These are phyloP conservation scores for Helotiales sp. DNA, from an alignment of 2,329 filamentous ascomycete genomes.

Conservation along the genomic window DNA sequence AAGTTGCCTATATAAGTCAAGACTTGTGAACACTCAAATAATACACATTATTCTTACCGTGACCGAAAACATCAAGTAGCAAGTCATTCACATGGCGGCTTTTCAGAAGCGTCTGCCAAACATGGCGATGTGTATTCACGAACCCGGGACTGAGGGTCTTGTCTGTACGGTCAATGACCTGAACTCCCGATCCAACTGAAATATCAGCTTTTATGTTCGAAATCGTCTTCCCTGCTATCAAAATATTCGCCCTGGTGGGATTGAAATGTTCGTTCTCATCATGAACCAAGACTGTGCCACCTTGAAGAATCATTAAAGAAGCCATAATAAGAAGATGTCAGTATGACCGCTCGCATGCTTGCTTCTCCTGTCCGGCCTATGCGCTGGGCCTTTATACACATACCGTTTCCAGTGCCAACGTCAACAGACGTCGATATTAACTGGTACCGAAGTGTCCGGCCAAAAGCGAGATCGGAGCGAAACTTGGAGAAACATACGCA, in stretches of 20 bases:
- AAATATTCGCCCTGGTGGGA: slow-evolving; percentile 39
- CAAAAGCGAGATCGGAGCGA: too few relatives aligned
- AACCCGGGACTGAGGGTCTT: slow-evolving; percentile 47
- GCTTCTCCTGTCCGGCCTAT: too few relatives aligned
- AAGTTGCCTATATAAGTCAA: slow-evolving; percentile 45
- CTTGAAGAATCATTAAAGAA: slow-evolving; percentile 42
- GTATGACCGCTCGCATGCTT: too few relatives aligned
- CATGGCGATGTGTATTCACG: slow-evolving; percentile 45
- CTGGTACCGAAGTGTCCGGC: too few relatives aligned
- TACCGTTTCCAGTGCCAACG: too few relatives aligned
- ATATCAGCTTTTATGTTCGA: slow-evolving; percentile 42
- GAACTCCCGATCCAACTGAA: slow-evolving; percentile 18
- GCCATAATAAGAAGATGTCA: background rate
- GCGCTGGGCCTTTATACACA: too few relatives aligned
- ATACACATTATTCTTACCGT: slow-evolving; percentile 43
- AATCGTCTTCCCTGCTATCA: slow-evolving; percentile 43
- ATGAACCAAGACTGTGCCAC: slow-evolving; percentile 46
- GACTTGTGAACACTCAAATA: too few relatives aligned
- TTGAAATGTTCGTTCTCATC: slow-evolving; percentile 42
- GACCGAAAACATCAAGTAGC: slow-evolving; percentile 50
- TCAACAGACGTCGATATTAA: too few relatives aligned
- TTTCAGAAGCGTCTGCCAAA: slow-evolving; percentile 45
- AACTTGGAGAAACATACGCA: too few relatives aligned
- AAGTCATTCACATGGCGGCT: slow-evolving; percentile 47
- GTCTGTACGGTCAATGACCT: slow-evolving; percentile 46